Percentiles rank a stretch among this genome's conserved stretches.
These are phyloP conservation scores for Phytophthora cryptogea DNA, from an alignment of 352 stramenopile species.

Conservation along the genomic window DNA sequence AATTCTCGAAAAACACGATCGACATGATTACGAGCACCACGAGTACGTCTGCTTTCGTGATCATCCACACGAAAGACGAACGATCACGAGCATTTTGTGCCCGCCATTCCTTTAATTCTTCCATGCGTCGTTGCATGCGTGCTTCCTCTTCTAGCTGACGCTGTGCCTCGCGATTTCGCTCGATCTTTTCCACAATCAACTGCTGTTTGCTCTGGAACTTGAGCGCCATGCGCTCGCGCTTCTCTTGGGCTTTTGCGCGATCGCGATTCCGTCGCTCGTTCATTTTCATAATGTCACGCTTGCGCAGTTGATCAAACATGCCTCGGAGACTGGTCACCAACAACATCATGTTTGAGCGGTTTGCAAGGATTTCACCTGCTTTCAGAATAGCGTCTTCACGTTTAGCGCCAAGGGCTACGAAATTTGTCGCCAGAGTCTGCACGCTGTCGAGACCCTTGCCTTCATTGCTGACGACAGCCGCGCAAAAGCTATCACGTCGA, in stretches of 20 bases:
- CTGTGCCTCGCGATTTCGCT: conserved; percentile 52
- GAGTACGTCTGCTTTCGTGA: conserved; percentile 77
- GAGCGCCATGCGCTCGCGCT: conserved; percentile 58
- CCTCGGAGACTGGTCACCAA: conserved; percentile 62
- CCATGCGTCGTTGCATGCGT: conserved; percentile 32
- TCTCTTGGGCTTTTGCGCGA: conserved; percentile 56
- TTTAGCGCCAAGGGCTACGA: conserved; percentile 68
- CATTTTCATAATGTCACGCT: conserved; percentile 80
- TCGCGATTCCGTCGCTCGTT: conserved; percentile 67
- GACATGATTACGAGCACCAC: conserved; percentile 76
- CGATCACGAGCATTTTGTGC: conserved; percentile 39
- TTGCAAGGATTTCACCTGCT: conserved; percentile 76
- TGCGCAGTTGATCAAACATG: conserved; percentile 77
- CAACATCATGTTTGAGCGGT: conserved; percentile 83
- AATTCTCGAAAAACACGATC: conserved; percentile 77
- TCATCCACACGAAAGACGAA: conserved; percentile 54
- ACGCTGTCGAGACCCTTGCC: conserved; percentile 66
- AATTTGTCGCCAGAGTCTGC: conserved; percentile 60
- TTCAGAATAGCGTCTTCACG: conserved; percentile 72
- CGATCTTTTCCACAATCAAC: conserved; percentile 68
- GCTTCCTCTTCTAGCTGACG: conserved; percentile 55
- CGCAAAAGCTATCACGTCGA: conserved; percentile 66
- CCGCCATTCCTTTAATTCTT: conserved; percentile 43
- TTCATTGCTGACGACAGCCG: conserved; percentile 59
- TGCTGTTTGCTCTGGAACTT: conserved; percentile 77